Evolutionary conservation across 2,329 filamentous ascomycete species (phyloP).

Genomic region (Diaporthe velutina): DNA sequence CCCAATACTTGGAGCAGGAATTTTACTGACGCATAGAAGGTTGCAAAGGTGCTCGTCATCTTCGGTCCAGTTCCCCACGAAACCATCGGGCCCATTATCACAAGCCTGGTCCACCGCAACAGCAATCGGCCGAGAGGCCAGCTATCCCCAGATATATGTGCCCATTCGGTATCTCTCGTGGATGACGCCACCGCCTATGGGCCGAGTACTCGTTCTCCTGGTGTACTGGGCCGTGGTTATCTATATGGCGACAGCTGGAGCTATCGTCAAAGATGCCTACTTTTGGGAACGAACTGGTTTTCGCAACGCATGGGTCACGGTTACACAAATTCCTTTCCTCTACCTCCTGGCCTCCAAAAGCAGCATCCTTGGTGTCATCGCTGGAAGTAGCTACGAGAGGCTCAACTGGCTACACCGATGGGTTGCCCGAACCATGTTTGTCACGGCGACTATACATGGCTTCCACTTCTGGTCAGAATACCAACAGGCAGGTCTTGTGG

Average conservation of each 20-base stretch:
- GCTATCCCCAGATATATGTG: conserved; percentile 68
- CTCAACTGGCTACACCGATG: conserved; percentile 82
- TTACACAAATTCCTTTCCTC: conserved; percentile 74
- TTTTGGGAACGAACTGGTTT: conserved; percentile 76
- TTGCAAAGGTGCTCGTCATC: conserved; percentile 58
- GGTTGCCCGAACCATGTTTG: conserved; percentile 76
- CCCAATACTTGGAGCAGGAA: not conserved
- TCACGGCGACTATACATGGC: conserved; percentile 77
- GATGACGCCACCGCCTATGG: conserved; percentile 70
- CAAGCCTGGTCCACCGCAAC: conserved; percentile 71
- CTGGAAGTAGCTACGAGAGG: conserved; percentile 75
- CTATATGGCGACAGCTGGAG: conserved; percentile 67
- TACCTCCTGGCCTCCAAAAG: conserved; percentile 73
- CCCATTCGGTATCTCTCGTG: conserved; percentile 61
- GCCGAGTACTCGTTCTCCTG: conserved; percentile 66
- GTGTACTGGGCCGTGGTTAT: conserved; percentile 71
- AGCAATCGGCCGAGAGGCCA: conserved; percentile 67
- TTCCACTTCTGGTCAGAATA: conserved; percentile 78
- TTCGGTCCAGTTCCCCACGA: conserved; percentile 64
- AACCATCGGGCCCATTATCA: conserved; percentile 58
- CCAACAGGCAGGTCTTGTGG: conserved; percentile 70
- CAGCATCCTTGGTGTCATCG: conserved; percentile 70
- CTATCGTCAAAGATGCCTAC: conserved; percentile 64
- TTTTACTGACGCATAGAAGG: conserved; percentile 49
- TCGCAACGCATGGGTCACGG: conserved; percentile 75